Evolutionary conservation across 163 green algal genomes (phyloP).

Genomic region (Chlamydomonas reinhardtii): DNA sequence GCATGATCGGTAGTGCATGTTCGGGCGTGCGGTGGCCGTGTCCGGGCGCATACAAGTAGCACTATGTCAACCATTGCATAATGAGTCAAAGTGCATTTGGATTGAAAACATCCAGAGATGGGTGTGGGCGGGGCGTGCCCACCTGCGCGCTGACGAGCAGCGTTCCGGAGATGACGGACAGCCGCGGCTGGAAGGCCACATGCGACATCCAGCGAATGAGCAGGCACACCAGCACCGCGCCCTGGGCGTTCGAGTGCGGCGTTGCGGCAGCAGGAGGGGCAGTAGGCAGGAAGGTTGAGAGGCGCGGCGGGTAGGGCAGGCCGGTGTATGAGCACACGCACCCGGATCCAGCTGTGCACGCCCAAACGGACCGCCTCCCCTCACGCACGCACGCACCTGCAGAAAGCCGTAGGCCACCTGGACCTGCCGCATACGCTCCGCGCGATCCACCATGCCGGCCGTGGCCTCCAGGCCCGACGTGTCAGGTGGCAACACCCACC

Average conservation of each 20-base stretch:
- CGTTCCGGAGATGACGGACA: not conserved
- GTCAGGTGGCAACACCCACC: not conserved
- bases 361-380: not conserved
- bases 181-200: slow-evolving; percentile 4
- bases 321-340: too few relatives aligned
- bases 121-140: too few relatives aligned
- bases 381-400: not conserved
- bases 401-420: not conserved
- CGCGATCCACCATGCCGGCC: not conserved
- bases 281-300: too few relatives aligned
- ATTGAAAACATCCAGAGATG: too few relatives aligned
- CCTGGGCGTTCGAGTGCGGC: not conserved
- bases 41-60: too few relatives aligned
- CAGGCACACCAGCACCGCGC: not conserved
- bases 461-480: not conserved
- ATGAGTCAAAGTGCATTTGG: too few relatives aligned
- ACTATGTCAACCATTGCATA: too few relatives aligned
- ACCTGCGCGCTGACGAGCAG: not conserved
- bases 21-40: too few relatives aligned
- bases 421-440: not conserved
- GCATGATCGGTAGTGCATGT: too few relatives aligned
- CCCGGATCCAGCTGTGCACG: not conserved
- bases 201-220: not conserved
- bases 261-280: too few relatives aligned
- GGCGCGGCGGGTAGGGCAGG: too few relatives aligned